phyloP scores from a whole-genome alignment of 139 green algal species.

The Picochlorum costavermella region DNA sequence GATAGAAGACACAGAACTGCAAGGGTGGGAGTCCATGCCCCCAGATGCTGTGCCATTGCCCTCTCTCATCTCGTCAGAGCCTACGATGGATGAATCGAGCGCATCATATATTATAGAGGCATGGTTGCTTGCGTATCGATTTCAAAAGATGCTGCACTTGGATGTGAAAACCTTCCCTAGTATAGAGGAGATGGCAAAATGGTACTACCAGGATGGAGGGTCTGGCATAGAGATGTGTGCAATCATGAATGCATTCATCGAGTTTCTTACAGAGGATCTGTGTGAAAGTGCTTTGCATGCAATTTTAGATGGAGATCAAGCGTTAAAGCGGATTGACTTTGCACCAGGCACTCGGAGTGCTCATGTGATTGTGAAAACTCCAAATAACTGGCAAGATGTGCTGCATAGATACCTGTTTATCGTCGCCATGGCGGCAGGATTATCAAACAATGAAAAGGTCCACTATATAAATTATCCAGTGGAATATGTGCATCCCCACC shows the following conservation, averaged over 20 bases:
- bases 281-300: not conserved
- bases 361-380: not conserved
- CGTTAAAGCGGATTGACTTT: not conserved
- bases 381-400: not conserved
- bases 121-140: constrained; percentile 47
- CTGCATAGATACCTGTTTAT: not conserved
- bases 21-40: not conserved
- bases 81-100: constrained; percentile 16
- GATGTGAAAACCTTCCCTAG: constrained; percentile 15
- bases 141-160: constrained; percentile 36
- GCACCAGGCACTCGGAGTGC: not conserved
- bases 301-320: not conserved
- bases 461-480: not conserved
- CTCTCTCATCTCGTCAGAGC: constrained; percentile 10
- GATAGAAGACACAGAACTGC: not conserved
- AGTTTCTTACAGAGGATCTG: not conserved
- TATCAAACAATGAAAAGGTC: not conserved
- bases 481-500: constrained; percentile 1
- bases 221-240: not conserved
- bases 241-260: not conserved
- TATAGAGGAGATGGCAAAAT: not conserved
- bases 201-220: not conserved
- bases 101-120: constrained; percentile 31
- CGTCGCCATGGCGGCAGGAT: not conserved
- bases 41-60: constrained; percentile 9